These are phyloP conservation scores for Umbelopsis sp. DNA, from an alignment of 192 early-diverging fungal species.

Conservation along the genomic window DNA sequence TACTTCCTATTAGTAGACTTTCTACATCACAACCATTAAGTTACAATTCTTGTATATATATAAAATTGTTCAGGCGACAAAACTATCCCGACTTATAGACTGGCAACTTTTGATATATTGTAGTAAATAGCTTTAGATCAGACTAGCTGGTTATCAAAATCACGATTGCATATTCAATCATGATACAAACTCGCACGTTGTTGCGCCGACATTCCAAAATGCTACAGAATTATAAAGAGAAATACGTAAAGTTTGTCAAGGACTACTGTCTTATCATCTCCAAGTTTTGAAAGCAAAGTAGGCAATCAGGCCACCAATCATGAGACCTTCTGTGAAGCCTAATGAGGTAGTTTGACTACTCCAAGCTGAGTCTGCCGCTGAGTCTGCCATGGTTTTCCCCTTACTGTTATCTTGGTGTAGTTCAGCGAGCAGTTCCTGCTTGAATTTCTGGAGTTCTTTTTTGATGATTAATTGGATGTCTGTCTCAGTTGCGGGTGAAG, in stretches of 20 bases:
- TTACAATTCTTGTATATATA: conserved; percentile 12
- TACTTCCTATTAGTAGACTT: background rate
- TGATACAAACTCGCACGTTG: too few relatives aligned
- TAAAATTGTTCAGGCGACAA: background rate
- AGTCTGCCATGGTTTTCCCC: background rate
- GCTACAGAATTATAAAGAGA: too few relatives aligned
- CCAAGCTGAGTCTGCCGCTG: background rate
- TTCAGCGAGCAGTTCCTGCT: background rate
- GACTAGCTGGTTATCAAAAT: too few relatives aligned
- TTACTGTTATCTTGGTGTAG: background rate
- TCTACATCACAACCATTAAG: background rate
- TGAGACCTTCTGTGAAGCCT: background rate
- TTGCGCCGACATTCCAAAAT: too few relatives aligned
- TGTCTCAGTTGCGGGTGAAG: too few relatives aligned
- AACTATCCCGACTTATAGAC: too few relatives aligned
- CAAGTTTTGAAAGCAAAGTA: background rate
- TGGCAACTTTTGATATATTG: too few relatives aligned
- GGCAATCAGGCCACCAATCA: background rate
- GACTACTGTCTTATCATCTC: background rate
- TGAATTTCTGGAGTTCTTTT: background rate
- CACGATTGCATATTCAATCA: too few relatives aligned
- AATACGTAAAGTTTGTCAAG: too few relatives aligned
- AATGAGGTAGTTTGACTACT: background rate
- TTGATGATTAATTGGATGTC: background rate
- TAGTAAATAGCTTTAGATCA: too few relatives aligned